A percentile compares a stretch with the other conserved stretches of the same genome.
Evolutionary conservation across 441 rosid species (phyloP).

Genomic region (Euphorbia neoarborescens): DNA sequence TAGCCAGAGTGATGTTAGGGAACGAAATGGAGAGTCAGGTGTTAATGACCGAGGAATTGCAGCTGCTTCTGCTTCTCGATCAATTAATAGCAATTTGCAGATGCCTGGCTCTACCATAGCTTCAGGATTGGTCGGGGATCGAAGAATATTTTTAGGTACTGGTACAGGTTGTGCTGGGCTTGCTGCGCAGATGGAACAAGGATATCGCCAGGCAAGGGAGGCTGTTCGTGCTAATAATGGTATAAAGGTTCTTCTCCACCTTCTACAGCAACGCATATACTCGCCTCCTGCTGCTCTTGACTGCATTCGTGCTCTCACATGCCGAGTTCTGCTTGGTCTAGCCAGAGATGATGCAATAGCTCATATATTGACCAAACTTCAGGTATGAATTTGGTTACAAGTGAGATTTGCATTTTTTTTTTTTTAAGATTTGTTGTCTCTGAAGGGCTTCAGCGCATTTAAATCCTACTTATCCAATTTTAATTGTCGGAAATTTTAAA

Average conservation of each 20-base stretch:
- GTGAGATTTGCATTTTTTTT: neutral
- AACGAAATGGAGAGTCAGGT: constrained; percentile 47
- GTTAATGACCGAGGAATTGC: constrained; percentile 39
- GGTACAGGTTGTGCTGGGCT: constrained; percentile 97
- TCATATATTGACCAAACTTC: constrained; percentile 91
- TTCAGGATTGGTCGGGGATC: constrained; percentile 94
- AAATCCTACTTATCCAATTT: neutral
- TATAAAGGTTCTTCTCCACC: constrained; percentile 90
- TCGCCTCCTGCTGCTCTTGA: constrained; percentile 88
- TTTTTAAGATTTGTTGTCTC: neutral
- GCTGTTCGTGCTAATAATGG: constrained; percentile 95
- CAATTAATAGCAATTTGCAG: constrained; percentile 42
- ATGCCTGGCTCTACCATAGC: constrained; percentile 54
- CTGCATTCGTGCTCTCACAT: constrained; percentile 91
- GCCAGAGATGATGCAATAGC: constrained; percentile 98
- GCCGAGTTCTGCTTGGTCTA: constrained; percentile 94
- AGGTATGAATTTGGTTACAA: constrained; percentile 38
- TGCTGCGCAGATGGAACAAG: constrained; percentile 97
- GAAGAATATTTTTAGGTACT: constrained; percentile 88
- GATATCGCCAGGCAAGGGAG: constrained; percentile 93
- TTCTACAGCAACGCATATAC: constrained; percentile 82
- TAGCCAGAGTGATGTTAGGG: constrained; percentile 45
- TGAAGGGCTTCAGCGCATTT: neutral
- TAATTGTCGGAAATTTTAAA: neutral
- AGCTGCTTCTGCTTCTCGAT: constrained; percentile 32